These are phyloP conservation scores for Neocucurbitaria cava DNA, from an alignment of 2,329 filamentous ascomycete species.

Conservation along the genomic window DNA sequence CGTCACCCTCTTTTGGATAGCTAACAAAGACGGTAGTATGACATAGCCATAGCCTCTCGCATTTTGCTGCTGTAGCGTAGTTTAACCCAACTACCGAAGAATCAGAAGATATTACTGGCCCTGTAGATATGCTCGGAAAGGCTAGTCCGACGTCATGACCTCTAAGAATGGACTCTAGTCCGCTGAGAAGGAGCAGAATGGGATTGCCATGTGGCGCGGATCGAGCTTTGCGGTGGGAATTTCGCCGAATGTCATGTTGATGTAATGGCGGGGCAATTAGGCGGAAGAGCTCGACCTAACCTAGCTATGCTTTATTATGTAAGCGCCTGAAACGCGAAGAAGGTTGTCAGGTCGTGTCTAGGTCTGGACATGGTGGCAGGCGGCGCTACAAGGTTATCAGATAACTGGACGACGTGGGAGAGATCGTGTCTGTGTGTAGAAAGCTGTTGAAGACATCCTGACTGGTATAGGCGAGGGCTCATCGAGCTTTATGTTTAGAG, in stretches of 20 bases:
- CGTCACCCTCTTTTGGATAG: slow-evolving; percentile 21
- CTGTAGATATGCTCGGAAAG: slow-evolving; percentile 33
- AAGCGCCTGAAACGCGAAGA: no score
- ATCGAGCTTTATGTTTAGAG: slow-evolving; percentile 7
- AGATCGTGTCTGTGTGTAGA: not conserved
- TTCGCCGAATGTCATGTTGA: slow-evolving; percentile 35
- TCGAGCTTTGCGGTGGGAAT: slow-evolving; percentile 22
- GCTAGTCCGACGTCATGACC: slow-evolving; percentile 41
- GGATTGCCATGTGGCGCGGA: slow-evolving; percentile 25
- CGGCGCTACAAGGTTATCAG: not conserved
- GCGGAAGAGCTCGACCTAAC: no score
- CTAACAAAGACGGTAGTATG: slow-evolving; percentile 21
- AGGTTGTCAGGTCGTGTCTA: not conserved
- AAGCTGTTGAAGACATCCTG: not conserved
- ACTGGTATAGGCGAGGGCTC: not conserved
- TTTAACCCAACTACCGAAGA: slow-evolving; percentile 31
- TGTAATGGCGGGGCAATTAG: slow-evolving; percentile 31
- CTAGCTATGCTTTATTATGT: slow-evolving; percentile 4
- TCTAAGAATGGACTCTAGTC: slow-evolving; percentile 26
- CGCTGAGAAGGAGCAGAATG: slow-evolving; percentile 12
- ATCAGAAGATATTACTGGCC: slow-evolving; percentile 22
- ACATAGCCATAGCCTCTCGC: slow-evolving; percentile 27
- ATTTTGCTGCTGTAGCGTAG: slow-evolving; percentile 14
- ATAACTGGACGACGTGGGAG: not conserved
- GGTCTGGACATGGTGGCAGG: not conserved